A percentile compares a stretch with the other conserved stretches of the same genome.
Evolutionary conservation across 768 basidiomycete species (phyloP).

Genomic region (Lactarius hengduanensis): DNA sequence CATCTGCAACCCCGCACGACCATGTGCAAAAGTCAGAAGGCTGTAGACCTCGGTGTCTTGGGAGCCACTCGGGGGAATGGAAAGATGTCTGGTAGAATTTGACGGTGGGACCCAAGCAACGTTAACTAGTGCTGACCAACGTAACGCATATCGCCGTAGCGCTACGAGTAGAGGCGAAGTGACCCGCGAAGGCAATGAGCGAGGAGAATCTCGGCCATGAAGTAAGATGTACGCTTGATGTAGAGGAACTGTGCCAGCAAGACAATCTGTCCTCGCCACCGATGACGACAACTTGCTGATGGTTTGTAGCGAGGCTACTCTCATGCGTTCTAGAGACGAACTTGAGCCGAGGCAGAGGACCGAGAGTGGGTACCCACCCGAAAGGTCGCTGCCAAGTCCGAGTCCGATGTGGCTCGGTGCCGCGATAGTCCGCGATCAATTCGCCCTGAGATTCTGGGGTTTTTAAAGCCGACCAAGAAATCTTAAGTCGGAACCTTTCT

Average conservation of each 20-base stretch:
- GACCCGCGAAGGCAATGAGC: conserved; percentile 22
- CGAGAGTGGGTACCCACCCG: background rate
- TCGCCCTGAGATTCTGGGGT: background rate
- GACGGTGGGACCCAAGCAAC: conserved; percentile 49
- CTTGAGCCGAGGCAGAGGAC: background rate
- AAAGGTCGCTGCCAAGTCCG: background rate
- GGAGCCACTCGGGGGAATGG: conserved; percentile 27
- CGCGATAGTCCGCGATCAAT: background rate
- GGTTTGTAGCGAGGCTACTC: background rate
- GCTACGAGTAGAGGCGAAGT: conserved; percentile 45
- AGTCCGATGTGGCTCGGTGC: background rate
- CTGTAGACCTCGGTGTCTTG: conserved; percentile 34
- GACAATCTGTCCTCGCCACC: conserved; percentile 1
- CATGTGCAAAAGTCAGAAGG: conserved; percentile 53
- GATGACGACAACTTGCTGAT: background rate
- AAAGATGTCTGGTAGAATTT: conserved; percentile 27
- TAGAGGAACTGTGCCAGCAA: conserved; percentile 24
- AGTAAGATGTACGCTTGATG: conserved; percentile 28
- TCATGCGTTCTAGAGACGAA: conserved; percentile 10
- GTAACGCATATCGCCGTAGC: conserved; percentile 44
- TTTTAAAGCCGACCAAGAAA: background rate
- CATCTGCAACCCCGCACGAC: conserved; percentile 50
- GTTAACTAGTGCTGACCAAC: conserved; percentile 59
- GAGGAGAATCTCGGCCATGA: conserved; percentile 18
- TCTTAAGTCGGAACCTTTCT: background rate